Evolutionary conservation across 495 filamentous ascomycete species (phyloP).

Genomic region (Penicilliopsis zonata): DNA sequence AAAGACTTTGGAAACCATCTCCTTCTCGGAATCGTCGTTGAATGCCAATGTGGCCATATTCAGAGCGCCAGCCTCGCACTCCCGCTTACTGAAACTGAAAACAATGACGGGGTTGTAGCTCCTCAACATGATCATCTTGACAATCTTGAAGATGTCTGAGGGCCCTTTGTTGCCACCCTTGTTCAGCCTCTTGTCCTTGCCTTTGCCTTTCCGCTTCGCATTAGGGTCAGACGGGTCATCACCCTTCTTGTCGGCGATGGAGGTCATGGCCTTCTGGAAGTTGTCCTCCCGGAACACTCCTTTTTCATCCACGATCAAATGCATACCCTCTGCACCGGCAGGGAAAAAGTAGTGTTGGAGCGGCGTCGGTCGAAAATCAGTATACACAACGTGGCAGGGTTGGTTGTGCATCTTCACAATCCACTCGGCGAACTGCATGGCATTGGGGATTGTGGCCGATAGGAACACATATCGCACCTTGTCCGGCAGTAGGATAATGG

Average conservation of each 20-base stretch:
- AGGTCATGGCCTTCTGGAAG: constrained; percentile 87
- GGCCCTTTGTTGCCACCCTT: constrained; percentile 67
- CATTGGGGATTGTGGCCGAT: constrained; percentile 97
- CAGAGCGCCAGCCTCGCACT: constrained; percentile 79
- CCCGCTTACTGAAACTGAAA: constrained; percentile 97
- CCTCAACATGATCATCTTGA: constrained; percentile 96
- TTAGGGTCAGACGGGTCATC: constrained; percentile 67
- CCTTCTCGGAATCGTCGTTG: constrained; percentile 93
- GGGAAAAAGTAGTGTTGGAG: constrained; percentile 98
- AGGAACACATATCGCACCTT: constrained; percentile 98
- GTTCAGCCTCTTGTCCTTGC: constrained; percentile 81
- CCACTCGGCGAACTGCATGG: constrained; percentile 99
- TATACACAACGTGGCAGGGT: constrained; percentile 97
- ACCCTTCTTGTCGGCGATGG: constrained; percentile 79
- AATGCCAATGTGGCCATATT: constrained; percentile 80
- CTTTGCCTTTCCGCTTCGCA: constrained; percentile 70
- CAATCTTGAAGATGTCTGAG: constrained; percentile 90
- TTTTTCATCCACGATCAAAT: constrained; percentile 92
- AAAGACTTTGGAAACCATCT: constrained; percentile 90
- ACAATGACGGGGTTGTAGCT: constrained; percentile 96
- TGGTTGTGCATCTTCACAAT: constrained; percentile 93
- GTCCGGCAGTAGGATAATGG: constrained; percentile 91
- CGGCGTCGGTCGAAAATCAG: constrained; percentile 91
- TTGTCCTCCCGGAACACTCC: constrained; percentile 91
- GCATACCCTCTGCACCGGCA: constrained; percentile 83